Evolutionary conservation across 805 yeast genomes (phyloP).

Genomic region (Nakazawaea ishiwadae): DNA sequence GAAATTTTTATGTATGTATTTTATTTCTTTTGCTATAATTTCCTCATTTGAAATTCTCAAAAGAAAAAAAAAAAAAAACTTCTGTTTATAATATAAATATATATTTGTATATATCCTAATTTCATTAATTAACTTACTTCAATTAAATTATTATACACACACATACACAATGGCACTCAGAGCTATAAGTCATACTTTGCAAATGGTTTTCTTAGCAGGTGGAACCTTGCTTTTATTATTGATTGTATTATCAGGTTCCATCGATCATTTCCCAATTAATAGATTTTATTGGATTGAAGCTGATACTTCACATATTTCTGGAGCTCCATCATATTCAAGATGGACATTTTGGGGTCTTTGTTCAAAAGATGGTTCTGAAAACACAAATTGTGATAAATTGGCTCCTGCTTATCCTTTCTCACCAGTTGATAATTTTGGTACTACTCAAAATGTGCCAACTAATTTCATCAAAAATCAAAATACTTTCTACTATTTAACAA

Average conservation of each 20-base stretch:
- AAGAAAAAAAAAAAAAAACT: not conserved
- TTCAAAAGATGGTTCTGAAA: constrained; percentile 27
- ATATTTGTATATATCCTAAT: too few species aligned
- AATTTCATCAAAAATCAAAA: constrained; percentile 43
- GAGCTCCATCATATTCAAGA: constrained; percentile 49
- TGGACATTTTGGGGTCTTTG: constrained; percentile 87
- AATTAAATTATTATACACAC: too few species aligned
- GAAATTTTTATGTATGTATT: too few species aligned
- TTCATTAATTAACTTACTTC: too few species aligned
- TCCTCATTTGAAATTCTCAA: too few species aligned
- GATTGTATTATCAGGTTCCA: constrained; percentile 60
- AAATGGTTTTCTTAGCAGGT: constrained; percentile 40
- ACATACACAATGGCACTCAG: not conserved
- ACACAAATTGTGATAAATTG: constrained; percentile 30
- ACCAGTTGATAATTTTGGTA: constrained; percentile 67
- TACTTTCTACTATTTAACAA: constrained; percentile 59
- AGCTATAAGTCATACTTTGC: constrained; percentile 39
- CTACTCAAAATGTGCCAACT: constrained; percentile 48
- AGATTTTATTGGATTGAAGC: constrained; percentile 69
- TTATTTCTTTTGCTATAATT: too few species aligned
- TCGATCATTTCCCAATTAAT: constrained; percentile 54
- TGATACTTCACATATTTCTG: constrained; percentile 51
- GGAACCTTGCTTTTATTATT: constrained; percentile 48
- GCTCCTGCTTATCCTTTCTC: constrained; percentile 74
- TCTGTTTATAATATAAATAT: too few species aligned